Base-by-base conservation (phyloP, 1,284 basidiomycete genomes). In the Malassezia sp. region DNA sequence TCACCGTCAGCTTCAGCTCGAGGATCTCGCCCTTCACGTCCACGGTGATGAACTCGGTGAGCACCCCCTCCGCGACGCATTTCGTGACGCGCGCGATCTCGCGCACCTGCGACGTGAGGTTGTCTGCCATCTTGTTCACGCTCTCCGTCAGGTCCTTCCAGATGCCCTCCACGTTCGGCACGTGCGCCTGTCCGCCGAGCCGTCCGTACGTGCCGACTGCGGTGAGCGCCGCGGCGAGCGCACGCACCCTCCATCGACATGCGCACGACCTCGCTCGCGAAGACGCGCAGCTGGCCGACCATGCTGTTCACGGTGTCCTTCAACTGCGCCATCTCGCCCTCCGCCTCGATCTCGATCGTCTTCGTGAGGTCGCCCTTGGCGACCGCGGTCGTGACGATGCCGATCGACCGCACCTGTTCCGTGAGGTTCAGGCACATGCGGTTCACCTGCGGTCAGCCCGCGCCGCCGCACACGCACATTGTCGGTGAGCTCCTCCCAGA, bases 1-100 rank as follows among this genome's bases (percentile, higher is more conserved):
- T 71, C 49, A 71, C 69, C 7, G 69, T 71, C 28, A 73, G 71
- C 67, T 78, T 96, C 70, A 96, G 75, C 58, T 95, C 89, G 7
- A 93, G 76, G 78, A 97, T 95, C 74, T 96, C 91, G 51, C 91
- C 90, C 70, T 90, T 85, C 20, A 91, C 90, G 64, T 95, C 89
- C 54, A 95, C 89, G 54, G 87, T 82, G 71, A 96, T 87, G 33
- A 82, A 82, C 71, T 88, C 84, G 56, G 77, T 80, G 40, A 96
- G 75, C 65, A 96, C 87, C 44, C 93, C 93, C 52, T 83, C 77
- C 1, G 93, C 91, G 56, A 97, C 91, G 33, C 68, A 70, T 34
- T 70, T 71, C 22, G 69, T 71, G 15, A 71, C 69, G n/a, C 68
- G 66, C 0, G 69, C 69, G 31, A 71, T 71, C 45, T 70, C 69